Base-by-base conservation (phyloP, 2,329 filamentous ascomycete genomes). In the Lasiodiplodia sp. region DNA sequence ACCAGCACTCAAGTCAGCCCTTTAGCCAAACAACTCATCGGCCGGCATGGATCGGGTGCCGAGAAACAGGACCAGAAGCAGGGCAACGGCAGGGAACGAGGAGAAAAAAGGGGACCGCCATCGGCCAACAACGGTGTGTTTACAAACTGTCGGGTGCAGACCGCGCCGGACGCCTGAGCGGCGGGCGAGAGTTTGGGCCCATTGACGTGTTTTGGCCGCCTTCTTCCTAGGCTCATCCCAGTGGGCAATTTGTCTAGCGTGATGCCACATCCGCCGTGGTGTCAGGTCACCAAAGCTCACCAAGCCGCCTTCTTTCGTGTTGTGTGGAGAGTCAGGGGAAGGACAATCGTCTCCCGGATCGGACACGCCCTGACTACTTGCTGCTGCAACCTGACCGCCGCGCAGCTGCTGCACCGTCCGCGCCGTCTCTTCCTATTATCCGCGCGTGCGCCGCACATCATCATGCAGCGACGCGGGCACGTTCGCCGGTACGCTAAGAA, bases 191-290 rank as follows among this genome's bases (percentile, higher is more conserved):
- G 28, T 14, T 31, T 28, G 25, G 53, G 38, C 58, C 60, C 60
- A 64, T 64, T 64, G 60, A 64, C 60, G 60, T 64, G 58, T 63
- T 18, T 18, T 44, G 18, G 47, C 47, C 44, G 18, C 25, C 38
- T 47, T 5, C 38, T 25, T 62, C n/a, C 57, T 21, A 16, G 60
- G 60, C 60, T 31, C 51, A 64, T 49, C 60, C 60, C 60, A 64
- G 60, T 44, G 60, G 60, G 34, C 51, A 64, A 64, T 64, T 64
- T 52, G 60, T 52, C 60, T 64, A 64, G 60, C 60, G 60, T 38
- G 60, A 64, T 64, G 60, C 60, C 60, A 52, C 60, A 38, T 63
- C 58, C 58, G 58, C 58, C 28, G 25, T 47, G n/a, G 60, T 64
- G 60, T 64, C 60, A 64, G 60, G 44, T 64, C 60, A 64, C 60